A percentile compares a stretch with the other conserved stretches of the same genome.
These are phyloP conservation scores for Aristolochia californica DNA, from an alignment of 164 flowering plant genomes.

Conservation along the genomic window DNA sequence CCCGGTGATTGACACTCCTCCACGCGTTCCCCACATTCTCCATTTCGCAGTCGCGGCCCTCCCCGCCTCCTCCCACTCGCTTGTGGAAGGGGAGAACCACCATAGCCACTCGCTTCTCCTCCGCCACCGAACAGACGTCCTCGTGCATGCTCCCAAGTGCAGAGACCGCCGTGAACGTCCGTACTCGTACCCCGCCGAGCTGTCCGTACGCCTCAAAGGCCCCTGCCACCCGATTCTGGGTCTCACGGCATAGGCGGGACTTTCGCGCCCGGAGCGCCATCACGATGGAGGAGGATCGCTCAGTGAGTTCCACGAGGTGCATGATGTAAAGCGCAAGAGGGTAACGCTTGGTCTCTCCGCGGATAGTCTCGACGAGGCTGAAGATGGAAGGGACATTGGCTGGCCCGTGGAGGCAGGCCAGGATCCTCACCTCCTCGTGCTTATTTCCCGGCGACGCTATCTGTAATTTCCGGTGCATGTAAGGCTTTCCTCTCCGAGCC, in stretches of 20 bases:
- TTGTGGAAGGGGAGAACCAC: slow-evolving; percentile 64
- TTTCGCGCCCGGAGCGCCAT: slow-evolving; percentile 42
- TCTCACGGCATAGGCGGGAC: slow-evolving; percentile 1
- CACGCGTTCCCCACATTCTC: slow-evolving; percentile 45
- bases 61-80: slow-evolving; percentile 19
- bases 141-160: slow-evolving; percentile 59
- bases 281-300: slow-evolving; percentile 56
- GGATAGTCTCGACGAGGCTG: slow-evolving; percentile 40
- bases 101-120: slow-evolving; percentile 42
- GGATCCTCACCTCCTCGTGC: slow-evolving; percentile 30
- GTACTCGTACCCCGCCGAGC: slow-evolving; percentile 39
- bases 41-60: slow-evolving; percentile 14
- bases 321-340: slow-evolving; percentile 41
- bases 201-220: slow-evolving; percentile 22
- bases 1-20: slow-evolving; percentile 50
- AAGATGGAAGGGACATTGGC: slow-evolving; percentile 42
- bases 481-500: slow-evolving; percentile 11
- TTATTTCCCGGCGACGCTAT: slow-evolving; percentile 8
- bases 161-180: slow-evolving; percentile 50
- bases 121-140: slow-evolving; percentile 64
- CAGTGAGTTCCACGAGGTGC: slow-evolving; percentile 65
- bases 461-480: slow-evolving; percentile 14
- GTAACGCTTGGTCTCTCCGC: too few species aligned
- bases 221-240: slow-evolving; percentile 6
- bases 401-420: slow-evolving; percentile 50